A percentile compares a stretch with the other conserved stretches of the same genome.
Conservation (phyloP, 169 alveolate species). For the Hepatocystis sp. region DNA sequence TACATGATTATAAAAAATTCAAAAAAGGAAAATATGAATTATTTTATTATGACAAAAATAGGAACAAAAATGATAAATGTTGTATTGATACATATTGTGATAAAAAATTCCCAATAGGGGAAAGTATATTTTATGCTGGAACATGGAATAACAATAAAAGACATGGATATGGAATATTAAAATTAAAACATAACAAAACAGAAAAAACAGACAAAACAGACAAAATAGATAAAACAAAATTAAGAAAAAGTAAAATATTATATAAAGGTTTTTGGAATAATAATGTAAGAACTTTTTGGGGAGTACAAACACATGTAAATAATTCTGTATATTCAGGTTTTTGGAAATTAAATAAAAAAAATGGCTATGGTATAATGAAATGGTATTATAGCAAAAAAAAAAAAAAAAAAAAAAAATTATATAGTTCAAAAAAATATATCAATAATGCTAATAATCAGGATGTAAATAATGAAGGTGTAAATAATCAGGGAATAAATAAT, state of each 20-base stretch:
- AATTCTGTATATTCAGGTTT: conserved; percentile 35
- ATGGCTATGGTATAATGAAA: conserved; percentile 33
- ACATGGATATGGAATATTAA: conserved; percentile 33
- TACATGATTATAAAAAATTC: conserved; percentile 8
- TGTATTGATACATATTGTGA: no score
- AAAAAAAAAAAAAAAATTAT: not conserved
- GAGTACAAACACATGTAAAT: conserved; percentile 16
- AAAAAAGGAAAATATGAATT: conserved; percentile 1
- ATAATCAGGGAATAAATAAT: no score
- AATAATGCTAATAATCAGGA: conserved; percentile 27
- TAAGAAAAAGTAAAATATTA: not conserved
- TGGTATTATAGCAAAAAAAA: conserved; percentile 10
- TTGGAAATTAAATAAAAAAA: conserved; percentile 30
- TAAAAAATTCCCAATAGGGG: not conserved
- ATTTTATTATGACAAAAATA: not conserved
- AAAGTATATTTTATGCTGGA: conserved; percentile 12
- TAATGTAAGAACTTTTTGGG: conserved; percentile 34
- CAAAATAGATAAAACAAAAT: no score
- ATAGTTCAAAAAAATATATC: not conserved
- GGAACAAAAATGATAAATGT: no score
- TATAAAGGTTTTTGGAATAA: conserved; percentile 44
- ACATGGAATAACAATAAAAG: conserved; percentile 31
- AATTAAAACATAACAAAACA: not conserved
- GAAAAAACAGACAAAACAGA: not conserved
- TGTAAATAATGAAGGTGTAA: no score